These are phyloP conservation scores for Raffaelea deltoideospora DNA, from an alignment of 2,329 filamentous ascomycete species.

Conservation along the genomic window DNA sequence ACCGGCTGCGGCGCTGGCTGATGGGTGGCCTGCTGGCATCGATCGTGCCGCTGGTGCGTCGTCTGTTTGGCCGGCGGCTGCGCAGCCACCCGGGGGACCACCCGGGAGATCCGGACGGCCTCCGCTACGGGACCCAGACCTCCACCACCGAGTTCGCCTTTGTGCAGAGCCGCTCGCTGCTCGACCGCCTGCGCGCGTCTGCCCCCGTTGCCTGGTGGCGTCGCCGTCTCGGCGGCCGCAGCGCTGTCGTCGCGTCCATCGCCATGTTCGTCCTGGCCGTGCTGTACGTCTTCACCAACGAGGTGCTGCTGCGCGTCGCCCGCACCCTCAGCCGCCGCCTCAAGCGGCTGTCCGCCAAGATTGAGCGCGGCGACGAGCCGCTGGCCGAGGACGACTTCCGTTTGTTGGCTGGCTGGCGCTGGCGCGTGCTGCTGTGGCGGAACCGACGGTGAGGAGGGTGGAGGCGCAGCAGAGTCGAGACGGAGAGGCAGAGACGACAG, in stretches of 20 bases:
- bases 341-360: constrained; percentile 28
- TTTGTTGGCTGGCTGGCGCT: constrained; percentile 38
- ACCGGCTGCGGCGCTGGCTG: constrained; percentile 37
- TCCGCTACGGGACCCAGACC: too few relatives aligned
- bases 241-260: constrained; percentile 33
- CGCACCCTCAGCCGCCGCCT: constrained; percentile 34
- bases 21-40: constrained; percentile 35
- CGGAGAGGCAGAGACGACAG: too few relatives aligned
- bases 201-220: too few relatives aligned
- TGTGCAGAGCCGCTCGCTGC: constrained; percentile 30
- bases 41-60: constrained; percentile 35
- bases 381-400: constrained; percentile 33
- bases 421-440: constrained; percentile 36
- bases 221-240: constrained; percentile 26
- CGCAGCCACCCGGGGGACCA: not conserved
- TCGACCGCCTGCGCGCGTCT: constrained; percentile 31
- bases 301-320: constrained; percentile 39
- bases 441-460: constrained; percentile 1
- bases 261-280: constrained; percentile 41
- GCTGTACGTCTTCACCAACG: constrained; percentile 43
- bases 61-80: constrained; percentile 30
- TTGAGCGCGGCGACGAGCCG: constrained; percentile 30
- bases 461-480: too few relatives aligned
- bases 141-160: constrained; percentile 45
- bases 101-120: too few relatives aligned